Percentiles rank a stretch among this genome's conserved stretches.
Conservation (phyloP, 805 yeast genomes). For the Tetrapisispora fleetii region DNA sequence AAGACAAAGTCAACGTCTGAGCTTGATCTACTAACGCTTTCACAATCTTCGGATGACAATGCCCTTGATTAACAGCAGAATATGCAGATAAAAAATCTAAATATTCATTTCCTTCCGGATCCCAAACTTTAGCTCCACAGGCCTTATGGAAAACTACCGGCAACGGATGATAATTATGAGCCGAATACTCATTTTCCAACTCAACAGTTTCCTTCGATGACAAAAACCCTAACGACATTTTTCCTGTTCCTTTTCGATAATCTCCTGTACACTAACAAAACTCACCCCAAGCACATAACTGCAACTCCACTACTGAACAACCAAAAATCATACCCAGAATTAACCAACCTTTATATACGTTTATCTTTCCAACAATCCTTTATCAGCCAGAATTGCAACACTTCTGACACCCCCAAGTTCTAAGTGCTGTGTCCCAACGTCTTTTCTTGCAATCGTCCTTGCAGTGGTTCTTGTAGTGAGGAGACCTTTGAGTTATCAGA, state of each 20-base stretch:
- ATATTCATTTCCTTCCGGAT: conserved; percentile 92
- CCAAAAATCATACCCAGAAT: no score
- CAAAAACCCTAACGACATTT: neutral
- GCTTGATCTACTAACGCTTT: conserved; percentile 84
- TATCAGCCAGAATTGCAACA: no score
- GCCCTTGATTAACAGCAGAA: conserved; percentile 97
- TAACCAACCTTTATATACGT: no score
- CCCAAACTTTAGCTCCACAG: conserved; percentile 91
- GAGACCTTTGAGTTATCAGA: no score
- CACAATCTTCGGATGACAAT: conserved; percentile 90
- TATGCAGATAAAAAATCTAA: conserved; percentile 89
- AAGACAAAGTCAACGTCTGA: conserved; percentile 67
- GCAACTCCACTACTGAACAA: no score
- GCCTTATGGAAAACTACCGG: conserved; percentile 91
- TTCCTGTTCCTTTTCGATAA: neutral
- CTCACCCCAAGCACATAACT: no score
- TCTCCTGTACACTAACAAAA: no score
- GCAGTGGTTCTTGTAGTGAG: no score
- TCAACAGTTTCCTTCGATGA: conserved; percentile 39
- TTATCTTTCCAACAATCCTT: no score
- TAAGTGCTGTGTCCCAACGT: no score
- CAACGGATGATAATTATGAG: conserved; percentile 93
- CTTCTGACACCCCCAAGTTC: no score
- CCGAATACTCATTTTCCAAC: conserved; percentile 74
- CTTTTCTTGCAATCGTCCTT: no score